Evolutionary conservation across 352 stramenopile genomes (phyloP).

Genomic region (Phytophthora ramorum): DNA sequence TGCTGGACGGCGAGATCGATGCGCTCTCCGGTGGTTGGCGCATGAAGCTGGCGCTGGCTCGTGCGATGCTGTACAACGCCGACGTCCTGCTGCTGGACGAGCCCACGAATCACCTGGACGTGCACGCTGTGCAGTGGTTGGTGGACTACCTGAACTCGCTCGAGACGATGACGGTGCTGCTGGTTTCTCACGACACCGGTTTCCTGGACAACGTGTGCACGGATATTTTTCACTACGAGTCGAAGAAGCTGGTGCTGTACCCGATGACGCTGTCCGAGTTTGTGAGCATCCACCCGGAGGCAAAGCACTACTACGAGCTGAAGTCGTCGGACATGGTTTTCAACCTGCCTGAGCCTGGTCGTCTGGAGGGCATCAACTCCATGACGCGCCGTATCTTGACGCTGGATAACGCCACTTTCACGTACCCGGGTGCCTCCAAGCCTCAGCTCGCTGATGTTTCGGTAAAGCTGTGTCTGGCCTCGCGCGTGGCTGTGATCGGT

Average conservation of each 20-base stretch:
- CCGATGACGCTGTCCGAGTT: conserved; percentile 90
- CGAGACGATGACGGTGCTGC: conserved; percentile 94
- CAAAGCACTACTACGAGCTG: conserved; percentile 95
- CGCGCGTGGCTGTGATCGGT: conserved; percentile 96
- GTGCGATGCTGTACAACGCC: conserved; percentile 95
- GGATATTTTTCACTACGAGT: conserved; percentile 96
- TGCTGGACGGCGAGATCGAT: conserved; percentile 93
- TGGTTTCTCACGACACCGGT: conserved; percentile 97
- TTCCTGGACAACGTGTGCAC: conserved; percentile 98
- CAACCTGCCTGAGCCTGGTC: conserved; percentile 88
- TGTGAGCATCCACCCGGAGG: conserved; percentile 90
- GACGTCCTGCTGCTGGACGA: conserved; percentile 97
- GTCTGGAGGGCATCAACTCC: conserved; percentile 91
- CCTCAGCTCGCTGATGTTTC: conserved; percentile 94
- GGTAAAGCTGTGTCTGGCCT: conserved; percentile 95
- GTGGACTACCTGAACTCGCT: conserved; percentile 97
- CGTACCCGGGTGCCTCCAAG: conserved; percentile 84
- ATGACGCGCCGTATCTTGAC: conserved; percentile 93
- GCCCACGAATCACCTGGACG: conserved; percentile 96
- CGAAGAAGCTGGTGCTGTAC: conserved; percentile 96
- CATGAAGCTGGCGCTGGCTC: conserved; percentile 97
- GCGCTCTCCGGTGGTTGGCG: conserved; percentile 95
- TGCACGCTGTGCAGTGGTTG: conserved; percentile 98
- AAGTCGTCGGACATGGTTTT: conserved; percentile 87
- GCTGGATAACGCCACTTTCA: conserved; percentile 90